Evolutionary conservation across 768 basidiomycete genomes (phyloP), one percentile per base, ranked within the genome.

Genomic region (Phaffia tasmanica): DNA sequence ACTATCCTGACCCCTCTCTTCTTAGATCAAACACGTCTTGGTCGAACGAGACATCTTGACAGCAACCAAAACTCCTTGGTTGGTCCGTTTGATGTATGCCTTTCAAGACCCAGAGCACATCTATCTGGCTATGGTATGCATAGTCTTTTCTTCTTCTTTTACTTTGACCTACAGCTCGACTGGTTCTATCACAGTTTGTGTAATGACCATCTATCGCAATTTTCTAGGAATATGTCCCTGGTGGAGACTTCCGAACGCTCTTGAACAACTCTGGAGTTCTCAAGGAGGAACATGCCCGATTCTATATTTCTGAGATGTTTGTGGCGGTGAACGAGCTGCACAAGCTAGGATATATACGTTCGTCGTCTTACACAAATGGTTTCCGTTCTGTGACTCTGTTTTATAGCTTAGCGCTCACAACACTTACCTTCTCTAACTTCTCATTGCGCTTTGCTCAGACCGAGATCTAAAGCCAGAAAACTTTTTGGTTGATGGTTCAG

Each of bases 281-380:
- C 67, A 94, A 97, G 75, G 93, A 98, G 75, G 91, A 97, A 73
- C 90, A 97, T 72, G 94, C 95, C 1, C 81, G 87, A 64, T 98
- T 93, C 75, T 99, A 99, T 77, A 94, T 97, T 73, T 84, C 87
- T 68, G 94, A 99, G 78, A 99, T 99, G 95, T 97, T 98, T 74
- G 86, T 85, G 25, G 86, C 85, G 5, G 92, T 98, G 54, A 87
- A 84, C 66, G 94, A 98, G 75, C 79, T 98, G 46, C 95, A 99
- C 78, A 93, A 92, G 75, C 83, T 99, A 3, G 95, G 95, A 0
- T 99, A 99, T 74, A 92, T 99, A 65, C 95, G 98, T 79, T 5
- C 23, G 67, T 68, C 48, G 23, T 30, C 14, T 25, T 8, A 29
- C 21, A 27, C n/a, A 58, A n/a, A 58, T n/a, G 9, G 5, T 58